Percentiles rank a stretch among this genome's conserved stretches.
Conservation (phyloP, 441 rosid species). For the Erodium trifolium region DNA sequence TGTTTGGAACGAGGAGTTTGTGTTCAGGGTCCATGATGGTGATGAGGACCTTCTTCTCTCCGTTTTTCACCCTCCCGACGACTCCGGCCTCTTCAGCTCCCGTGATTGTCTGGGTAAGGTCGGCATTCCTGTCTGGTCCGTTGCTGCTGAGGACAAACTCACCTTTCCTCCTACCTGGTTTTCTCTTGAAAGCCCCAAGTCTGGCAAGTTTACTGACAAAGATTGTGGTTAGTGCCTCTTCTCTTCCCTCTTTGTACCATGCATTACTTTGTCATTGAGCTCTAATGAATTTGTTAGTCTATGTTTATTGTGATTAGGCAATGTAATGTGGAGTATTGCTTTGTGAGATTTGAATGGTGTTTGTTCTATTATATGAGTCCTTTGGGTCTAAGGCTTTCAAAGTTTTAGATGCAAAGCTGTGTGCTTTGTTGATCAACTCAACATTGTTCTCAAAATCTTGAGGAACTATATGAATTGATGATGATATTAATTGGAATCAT, state of each 20-base stretch:
- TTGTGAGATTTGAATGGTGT: no score
- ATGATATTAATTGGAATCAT: no score
- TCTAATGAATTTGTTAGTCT: neutral
- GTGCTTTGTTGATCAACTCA: neutral
- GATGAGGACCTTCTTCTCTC: conserved; percentile 50
- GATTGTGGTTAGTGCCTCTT: conserved; percentile 47
- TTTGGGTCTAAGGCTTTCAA: neutral
- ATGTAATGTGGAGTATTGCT: neutral
- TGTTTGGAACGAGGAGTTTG: conserved; percentile 76
- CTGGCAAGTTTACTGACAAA: conserved; percentile 37
- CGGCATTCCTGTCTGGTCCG: conserved; percentile 41
- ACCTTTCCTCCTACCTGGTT: conserved; percentile 77
- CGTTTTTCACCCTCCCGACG: conserved; percentile 35
- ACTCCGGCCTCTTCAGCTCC: conserved; percentile 33
- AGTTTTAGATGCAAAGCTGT: neutral
- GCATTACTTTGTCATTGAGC: neutral
- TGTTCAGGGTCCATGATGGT: conserved; percentile 32
- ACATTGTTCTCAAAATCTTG: neutral
- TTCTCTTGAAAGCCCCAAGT: conserved; percentile 34
- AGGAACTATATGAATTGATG: no score
- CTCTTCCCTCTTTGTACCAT: neutral
- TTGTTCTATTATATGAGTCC: neutral
- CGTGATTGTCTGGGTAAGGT: conserved; percentile 47
- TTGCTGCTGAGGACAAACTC: conserved; percentile 42
- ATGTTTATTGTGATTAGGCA: neutral